phyloP scores from a whole-genome alignment of 1,284 basidiomycete genomes.

The Xerocomus tenax region DNA sequence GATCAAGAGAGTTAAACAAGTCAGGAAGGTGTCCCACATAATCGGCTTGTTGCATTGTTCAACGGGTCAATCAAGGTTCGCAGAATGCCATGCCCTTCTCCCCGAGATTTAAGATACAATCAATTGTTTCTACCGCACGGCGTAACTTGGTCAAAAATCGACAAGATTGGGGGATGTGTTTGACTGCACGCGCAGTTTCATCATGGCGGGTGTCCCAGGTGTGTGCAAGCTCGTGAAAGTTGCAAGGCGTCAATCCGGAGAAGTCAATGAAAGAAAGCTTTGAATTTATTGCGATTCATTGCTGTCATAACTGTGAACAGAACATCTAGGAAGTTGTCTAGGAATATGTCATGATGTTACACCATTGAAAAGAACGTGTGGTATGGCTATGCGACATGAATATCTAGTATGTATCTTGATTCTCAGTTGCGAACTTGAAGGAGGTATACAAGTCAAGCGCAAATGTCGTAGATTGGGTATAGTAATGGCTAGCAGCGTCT shows the following conservation, averaged over 20 bases:
- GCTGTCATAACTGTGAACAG: slow-evolving; percentile 1
- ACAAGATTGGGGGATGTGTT: background rate
- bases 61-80: background rate
- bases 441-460: slow-evolving; percentile 2
- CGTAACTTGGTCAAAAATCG: background rate
- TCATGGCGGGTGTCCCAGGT: too few species aligned
- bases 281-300: background rate
- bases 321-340: slow-evolving; percentile 12
- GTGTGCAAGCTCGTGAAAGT: too few species aligned
- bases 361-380: slow-evolving; percentile 2
- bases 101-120: background rate
- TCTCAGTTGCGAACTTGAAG: background rate
- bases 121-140: background rate
- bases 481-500: background rate
- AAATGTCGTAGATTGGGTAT: slow-evolving; percentile 1
- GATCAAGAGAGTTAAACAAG: background rate
- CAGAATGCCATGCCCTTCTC: too few species aligned
- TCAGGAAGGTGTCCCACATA: background rate
- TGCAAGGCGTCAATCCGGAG: background rate
- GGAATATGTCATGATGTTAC: slow-evolving; percentile 8
- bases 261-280: background rate
- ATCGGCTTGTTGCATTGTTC: background rate
- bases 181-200: background rate
- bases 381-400: slow-evolving; percentile 1
- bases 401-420: slow-evolving; percentile 5